Base-by-base conservation (phyloP, 2,329 filamentous ascomycete species). In the Exophiala viscosa region DNA sequence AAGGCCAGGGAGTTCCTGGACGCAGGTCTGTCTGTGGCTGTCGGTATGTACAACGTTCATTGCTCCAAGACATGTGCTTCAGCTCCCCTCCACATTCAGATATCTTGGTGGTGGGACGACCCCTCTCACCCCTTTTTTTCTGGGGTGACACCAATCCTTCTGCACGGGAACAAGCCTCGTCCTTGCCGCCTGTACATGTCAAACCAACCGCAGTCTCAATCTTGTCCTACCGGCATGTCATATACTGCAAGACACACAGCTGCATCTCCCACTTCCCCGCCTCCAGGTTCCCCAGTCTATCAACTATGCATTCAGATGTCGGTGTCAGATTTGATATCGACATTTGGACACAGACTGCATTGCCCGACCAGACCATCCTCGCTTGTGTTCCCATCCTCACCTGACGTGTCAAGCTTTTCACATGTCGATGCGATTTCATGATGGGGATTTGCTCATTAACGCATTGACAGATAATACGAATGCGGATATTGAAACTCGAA, bases 391-490 rank as follows among this genome's bases (percentile, higher is more conserved):
- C 13, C n/a, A 20, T 23, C 11, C 7, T 42, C 45, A 18, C 38
- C 23, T 38, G n/a, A 33, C 33, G 18, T 45, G 23, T 38, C 54
- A 32, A 57, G 15, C 32, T 35, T 41, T 50, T 28, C 38, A 54
- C 36, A 28, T 42, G 32, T 17, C 33, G 45, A 47, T 31, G 31
- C 9, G 48, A 45, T 60, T 41, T 45, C n/a, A 33, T 48, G 11
- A 31, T 42, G 20, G 7, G 13, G 20, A 14, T 42, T 18, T 23
- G 40, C 40, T 42, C 20, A 28, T 14, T 28, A 11, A 20, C 33
- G 18, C 15, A 45, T 42, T 52, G 46, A 50, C 50, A 93, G 93
- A 99, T 70, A 97, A 96, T 69, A 97, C 93, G n/a, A 99, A 99
- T 67, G 83, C 91, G 28, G 87, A 95, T 70, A 68, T 77, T 9